Base-by-base conservation (phyloP, 2,329 filamentous ascomycete genomes). In the Pseudopithomyces chartarum region DNA sequence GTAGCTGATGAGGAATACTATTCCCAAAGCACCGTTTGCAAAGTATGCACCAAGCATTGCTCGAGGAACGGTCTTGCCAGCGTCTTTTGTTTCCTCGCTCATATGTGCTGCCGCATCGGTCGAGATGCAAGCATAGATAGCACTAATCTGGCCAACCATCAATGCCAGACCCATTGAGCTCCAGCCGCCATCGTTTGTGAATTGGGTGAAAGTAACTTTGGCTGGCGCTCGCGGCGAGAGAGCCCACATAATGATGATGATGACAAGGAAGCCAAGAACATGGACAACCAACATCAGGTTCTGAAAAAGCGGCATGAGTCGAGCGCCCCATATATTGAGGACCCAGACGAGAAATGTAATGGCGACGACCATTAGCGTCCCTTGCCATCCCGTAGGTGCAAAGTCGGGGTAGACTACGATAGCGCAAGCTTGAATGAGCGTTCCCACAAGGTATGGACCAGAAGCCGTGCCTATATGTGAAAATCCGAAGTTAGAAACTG, bases 331-430 rank as follows among this genome's bases (percentile, higher is more conserved):
- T 29, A 73, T 63, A 55, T 82, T 83, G 59, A 79, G 73, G 2
- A 76, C 56, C 64, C 77, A 78, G 23, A 78, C 77, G 3, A 82
- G 58, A 3, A 78, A 50, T 19, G 78, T 76, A 47, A 81, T 75
- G 1, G 78, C 78, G 54, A 81, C 79, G 10, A 81, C 78, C 55
- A 82, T 78, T 1, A 83, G 68, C 0, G 80, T 83, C 11, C 77
- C 79, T 40, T 83, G 80, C 80, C 80, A 84, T 40, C 71, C 73
- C 6, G 75, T 71, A 0, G 75, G 70, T 0, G 61, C 57, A 55
- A 82, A 83, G 10, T 72, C 65, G 0, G 77, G 76, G 38, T 78
- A 78, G 57, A 80, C 71, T 47, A 74, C 71, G 23, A 80, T 77
- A 12, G 79, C 69, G 5, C 65, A 70, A 2, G 76, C 73, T 55